A percentile compares a stretch with the other conserved stretches of the same genome.
These are phyloP conservation scores for Talaromyces ruber DNA, from an alignment of 495 filamentous ascomycete species.

Conservation along the genomic window DNA sequence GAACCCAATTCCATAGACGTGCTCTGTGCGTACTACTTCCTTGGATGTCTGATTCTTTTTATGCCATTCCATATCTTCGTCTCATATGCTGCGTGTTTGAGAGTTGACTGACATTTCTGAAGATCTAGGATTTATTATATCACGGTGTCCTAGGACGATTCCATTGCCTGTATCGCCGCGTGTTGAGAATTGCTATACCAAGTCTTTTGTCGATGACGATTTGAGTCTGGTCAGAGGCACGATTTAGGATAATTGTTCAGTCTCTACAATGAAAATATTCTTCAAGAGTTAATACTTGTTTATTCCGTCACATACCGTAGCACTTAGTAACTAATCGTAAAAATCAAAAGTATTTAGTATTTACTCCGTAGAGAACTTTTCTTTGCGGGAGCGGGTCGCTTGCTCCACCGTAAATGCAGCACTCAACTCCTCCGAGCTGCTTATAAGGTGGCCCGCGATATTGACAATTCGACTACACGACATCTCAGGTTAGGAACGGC, in stretches of 20 bases:
- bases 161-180: background rate
- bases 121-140: background rate
- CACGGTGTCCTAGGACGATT: background rate
- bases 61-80: background rate
- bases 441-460: background rate
- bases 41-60: constrained; percentile 41
- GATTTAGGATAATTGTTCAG: background rate
- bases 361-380: background rate
- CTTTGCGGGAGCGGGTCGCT: background rate
- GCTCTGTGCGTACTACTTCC: constrained; percentile 40
- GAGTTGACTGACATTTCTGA: background rate
- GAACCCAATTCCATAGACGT: constrained; percentile 36
- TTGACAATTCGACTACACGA: background rate
- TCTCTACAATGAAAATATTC: background rate
- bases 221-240: background rate
- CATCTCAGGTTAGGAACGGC: background rate
- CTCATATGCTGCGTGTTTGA: background rate
- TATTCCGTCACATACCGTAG: background rate
- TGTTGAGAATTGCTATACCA: background rate
- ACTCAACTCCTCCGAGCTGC: background rate
- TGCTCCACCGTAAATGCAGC: background rate
- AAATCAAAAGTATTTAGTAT: background rate
- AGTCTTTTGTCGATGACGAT: background rate
- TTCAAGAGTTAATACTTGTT: background rate
- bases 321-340: background rate